Evolutionary conservation across 495 filamentous ascomycete species (phyloP), one percentile per base, ranked within the genome.

Genomic region (Podospora pseudopauciseta): DNA sequence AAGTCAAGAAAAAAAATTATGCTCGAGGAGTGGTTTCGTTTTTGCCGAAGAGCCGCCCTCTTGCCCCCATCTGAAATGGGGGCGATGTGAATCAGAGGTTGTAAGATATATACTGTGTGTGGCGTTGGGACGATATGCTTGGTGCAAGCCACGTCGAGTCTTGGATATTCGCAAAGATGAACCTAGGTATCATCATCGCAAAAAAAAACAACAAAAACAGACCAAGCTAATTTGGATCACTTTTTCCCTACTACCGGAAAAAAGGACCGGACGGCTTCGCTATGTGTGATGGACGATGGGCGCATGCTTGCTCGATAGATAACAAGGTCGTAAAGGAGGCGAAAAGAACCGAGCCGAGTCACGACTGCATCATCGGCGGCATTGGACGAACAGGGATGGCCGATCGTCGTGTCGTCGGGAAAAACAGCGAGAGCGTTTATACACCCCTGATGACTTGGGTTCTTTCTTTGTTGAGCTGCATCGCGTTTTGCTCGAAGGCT

Each of bases 381-480:
- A 16, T 13, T 49, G 39, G 39, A 49, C 39, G 39, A 49, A 49
- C 39, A 49, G 39, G 39, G 39, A 49, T 49, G 15, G 39, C 39
- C 39, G 39, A 49, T 49, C 39, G 55, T 58, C 55, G 55, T 58
- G 23, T 58, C 55, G 55, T 58, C 39, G 55, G 55, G 55, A 58
- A 6, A 1, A 58, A 20, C 16, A 5, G 55, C n/a, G 55, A 26
- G 4, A 13, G 4, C 55, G 55, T n/a, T 73, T 81, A 84, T 67
- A 83, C 81, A 63, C 80, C 82, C 68, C 78, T 80, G 79, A 84
- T 83, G 72, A 83, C 81, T 32, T 81, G 80, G 18, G 95, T 99
- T 68, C 94, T 85, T 84, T 98, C 94, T 56, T 87, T 86, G 78
- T 97, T 92, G 76, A 98, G 82, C 84, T 95, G 94, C 73, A 92